These are phyloP conservation scores for Plasmodium falciparum DNA, from an alignment of 169 alveolate genomes.

Conservation along the genomic window DNA sequence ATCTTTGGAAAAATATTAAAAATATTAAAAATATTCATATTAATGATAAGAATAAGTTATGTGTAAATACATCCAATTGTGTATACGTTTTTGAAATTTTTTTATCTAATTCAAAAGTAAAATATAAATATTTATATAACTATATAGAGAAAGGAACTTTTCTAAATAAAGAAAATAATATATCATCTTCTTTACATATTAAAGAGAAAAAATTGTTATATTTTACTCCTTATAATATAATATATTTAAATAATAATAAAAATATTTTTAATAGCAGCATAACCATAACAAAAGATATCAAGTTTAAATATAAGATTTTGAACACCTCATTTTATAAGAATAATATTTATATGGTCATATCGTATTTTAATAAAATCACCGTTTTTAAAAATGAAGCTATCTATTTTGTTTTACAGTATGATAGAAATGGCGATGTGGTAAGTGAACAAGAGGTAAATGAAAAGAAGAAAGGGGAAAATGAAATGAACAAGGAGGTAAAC, in stretches of 20 bases:
- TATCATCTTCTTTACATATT: neutral
- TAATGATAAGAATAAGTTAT: conserved; percentile 20
- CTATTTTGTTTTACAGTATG: conserved; percentile 6
- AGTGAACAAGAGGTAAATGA: neutral
- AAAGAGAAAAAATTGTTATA: conserved; percentile 33
- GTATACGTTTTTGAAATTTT: conserved; percentile 9
- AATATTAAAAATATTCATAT: conserved; percentile 18
- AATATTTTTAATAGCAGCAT: conserved; percentile 23
- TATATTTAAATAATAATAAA: conserved; percentile 8
- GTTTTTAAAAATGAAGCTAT: conserved; percentile 8
- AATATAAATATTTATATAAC: neutral
- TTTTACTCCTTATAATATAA: conserved; percentile 14
- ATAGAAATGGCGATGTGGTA: conserved; percentile 10
- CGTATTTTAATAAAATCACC: conserved; percentile 19
- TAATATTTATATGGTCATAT: neutral
- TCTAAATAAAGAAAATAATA: conserved; percentile 1
- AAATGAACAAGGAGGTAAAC: neutral
- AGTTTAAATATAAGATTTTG: conserved; percentile 8
- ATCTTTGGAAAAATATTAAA: conserved; percentile 10
- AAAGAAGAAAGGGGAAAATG: neutral
- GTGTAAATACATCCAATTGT: conserved; percentile 18
- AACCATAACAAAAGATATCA: conserved; percentile 16
- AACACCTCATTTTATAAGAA: conserved; percentile 4
- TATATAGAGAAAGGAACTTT: neutral
- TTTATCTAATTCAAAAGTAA: neutral